These are phyloP conservation scores for Melocanna baccifera DNA, from an alignment of 176 grass and related monocot species.

Conservation along the genomic window DNA sequence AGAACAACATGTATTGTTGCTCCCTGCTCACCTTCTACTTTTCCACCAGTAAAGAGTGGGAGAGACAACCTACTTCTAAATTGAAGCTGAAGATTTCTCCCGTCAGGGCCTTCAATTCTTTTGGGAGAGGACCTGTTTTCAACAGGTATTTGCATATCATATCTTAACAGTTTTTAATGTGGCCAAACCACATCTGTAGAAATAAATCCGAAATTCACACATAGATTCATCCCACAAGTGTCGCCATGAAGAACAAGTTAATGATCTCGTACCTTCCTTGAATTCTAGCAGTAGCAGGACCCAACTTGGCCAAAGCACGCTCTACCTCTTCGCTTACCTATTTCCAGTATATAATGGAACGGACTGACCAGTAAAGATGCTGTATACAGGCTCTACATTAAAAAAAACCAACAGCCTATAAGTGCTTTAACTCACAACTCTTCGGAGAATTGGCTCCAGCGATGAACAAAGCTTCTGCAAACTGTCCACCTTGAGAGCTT, in stretches of 20 bases:
- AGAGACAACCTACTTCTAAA: conserved; percentile 68
- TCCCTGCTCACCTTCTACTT: conserved; percentile 94
- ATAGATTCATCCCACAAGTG: not conserved
- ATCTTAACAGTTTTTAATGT: conserved; percentile 12
- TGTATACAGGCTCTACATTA: not conserved
- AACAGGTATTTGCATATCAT: conserved; percentile 17
- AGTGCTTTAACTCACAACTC: conserved; percentile 79
- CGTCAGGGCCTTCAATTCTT: conserved; percentile 83
- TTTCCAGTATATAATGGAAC: conserved; percentile 28
- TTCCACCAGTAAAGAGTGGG: conserved; percentile 86
- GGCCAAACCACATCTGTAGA: not conserved
- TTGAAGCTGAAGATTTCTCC: conserved; percentile 77
- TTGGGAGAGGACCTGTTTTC: conserved; percentile 74
- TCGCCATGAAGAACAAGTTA: conserved; percentile 10
- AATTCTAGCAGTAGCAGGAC: conserved; percentile 73
- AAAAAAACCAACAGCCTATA: not conserved
- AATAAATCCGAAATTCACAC: conserved; percentile 15
- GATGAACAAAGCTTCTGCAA: conserved; percentile 97
- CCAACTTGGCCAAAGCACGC: conserved; percentile 93
- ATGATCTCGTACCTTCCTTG: conserved; percentile 71
- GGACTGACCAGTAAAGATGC: conserved; percentile 13
- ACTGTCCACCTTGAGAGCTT: conserved; percentile 96
- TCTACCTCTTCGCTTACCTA: conserved; percentile 99
- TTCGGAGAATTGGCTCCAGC: conserved; percentile 86
- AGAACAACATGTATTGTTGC: conserved; percentile 83